Percentiles rank a stretch among this genome's conserved stretches.
Evolutionary conservation across 1,139 yeast genomes (phyloP).

Genomic region (Suhomyces bokatorum): DNA sequence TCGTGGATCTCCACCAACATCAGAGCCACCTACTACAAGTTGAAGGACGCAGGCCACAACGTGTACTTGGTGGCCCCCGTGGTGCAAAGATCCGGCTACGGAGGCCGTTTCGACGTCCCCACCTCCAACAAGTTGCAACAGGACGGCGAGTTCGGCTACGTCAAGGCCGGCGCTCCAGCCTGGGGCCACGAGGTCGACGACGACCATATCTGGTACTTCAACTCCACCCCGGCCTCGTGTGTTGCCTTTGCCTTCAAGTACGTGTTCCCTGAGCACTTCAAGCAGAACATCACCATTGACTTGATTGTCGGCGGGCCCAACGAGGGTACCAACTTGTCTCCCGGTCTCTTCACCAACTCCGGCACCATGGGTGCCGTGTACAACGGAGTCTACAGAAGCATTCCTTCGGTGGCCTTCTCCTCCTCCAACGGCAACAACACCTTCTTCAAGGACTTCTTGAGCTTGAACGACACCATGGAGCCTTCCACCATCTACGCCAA

Average conservation of each 20-base stretch:
- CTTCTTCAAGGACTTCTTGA: constrained; percentile 40
- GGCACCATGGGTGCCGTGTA: constrained; percentile 52
- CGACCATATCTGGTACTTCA: constrained; percentile 49
- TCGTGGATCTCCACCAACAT: constrained; percentile 60
- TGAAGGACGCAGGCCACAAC: constrained; percentile 55
- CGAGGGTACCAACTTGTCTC: constrained; percentile 46
- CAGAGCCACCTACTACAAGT: constrained; percentile 57
- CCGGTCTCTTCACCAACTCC: constrained; percentile 41
- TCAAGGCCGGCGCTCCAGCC: constrained; percentile 44
- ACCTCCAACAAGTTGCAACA: constrained; percentile 38
- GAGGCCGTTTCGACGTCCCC: constrained; percentile 55
- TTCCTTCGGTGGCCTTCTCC: constrained; percentile 48
- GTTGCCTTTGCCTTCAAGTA: constrained; percentile 46
- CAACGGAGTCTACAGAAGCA: constrained; percentile 42
- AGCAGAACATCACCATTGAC: constrained; percentile 35
- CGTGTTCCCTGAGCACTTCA: constrained; percentile 41
- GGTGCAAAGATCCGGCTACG: constrained; percentile 59
- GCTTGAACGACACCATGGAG: constrained; percentile 31
- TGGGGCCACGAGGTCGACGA: constrained; percentile 50
- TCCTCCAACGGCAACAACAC: constrained; percentile 47
- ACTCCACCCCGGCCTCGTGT: constrained; percentile 49
- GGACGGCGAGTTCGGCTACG: constrained; percentile 45
- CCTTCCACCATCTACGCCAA: constrained; percentile 46
- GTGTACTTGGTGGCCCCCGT: constrained; percentile 60
- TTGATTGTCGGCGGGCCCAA: constrained; percentile 50